phyloP scores from a whole-genome alignment of 805 yeast genomes.

The Sungouiella thailandica region DNA sequence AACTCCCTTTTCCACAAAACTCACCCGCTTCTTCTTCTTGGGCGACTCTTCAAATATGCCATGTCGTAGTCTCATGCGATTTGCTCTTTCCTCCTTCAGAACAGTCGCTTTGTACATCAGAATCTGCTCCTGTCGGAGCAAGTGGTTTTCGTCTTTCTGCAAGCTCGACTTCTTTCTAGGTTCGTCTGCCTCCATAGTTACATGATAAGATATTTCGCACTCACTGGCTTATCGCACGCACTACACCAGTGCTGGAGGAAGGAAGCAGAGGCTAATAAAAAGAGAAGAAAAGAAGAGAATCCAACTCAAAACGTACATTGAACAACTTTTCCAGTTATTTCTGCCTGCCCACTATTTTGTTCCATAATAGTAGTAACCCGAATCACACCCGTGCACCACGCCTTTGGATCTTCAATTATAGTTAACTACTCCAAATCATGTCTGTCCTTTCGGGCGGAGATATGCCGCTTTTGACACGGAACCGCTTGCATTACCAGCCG shows the following conservation, averaged over 20 bases:
- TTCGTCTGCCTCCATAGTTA: neutral
- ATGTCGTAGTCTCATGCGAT: slow-evolving; percentile 14
- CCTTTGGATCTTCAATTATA: no score
- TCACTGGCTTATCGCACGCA: no score
- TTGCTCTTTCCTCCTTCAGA: slow-evolving; percentile 24
- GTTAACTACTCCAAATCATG: no score
- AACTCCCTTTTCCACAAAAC: slow-evolving; percentile 11
- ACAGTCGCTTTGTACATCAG: slow-evolving; percentile 19
- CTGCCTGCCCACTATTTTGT: no score
- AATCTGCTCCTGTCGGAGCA: slow-evolving; percentile 21
- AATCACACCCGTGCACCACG: no score
- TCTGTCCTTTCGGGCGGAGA: neutral
- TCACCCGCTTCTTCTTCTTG: slow-evolving; percentile 23
- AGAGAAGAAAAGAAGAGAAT: no score
- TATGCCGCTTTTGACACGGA: neutral
- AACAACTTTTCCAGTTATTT: no score
- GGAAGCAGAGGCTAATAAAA: no score
- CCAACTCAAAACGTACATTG: no score
- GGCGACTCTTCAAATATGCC: slow-evolving; percentile 10
- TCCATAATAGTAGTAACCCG: no score
- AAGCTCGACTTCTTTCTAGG: slow-evolving; percentile 8
- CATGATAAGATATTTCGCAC: no score
- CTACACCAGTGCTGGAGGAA: no score
- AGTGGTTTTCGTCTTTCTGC: slow-evolving; percentile 11
- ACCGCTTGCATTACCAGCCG: neutral